Conservation (phyloP, 306 rosid genomes). For the Castanea sativa region DNA sequence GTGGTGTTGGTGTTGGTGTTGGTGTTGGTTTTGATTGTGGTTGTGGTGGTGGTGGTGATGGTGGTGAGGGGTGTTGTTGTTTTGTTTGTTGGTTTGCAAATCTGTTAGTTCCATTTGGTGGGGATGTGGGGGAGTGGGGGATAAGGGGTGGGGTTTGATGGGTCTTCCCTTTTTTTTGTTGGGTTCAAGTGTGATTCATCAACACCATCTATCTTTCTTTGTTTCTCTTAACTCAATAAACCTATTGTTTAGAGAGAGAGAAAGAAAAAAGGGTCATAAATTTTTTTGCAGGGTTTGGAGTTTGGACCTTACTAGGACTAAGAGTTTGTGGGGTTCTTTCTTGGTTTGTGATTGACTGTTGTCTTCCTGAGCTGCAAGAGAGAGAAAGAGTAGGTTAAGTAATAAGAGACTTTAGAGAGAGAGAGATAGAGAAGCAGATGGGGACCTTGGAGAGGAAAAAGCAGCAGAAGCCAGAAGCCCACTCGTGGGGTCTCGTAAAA, state of each 20-base stretch:
- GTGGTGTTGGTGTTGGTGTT: slow-evolving; percentile 5
- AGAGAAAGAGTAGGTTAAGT: slow-evolving; percentile 6
- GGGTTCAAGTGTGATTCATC: slow-evolving; percentile 26
- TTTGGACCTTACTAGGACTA: slow-evolving; percentile 31
- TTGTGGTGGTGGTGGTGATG: slow-evolving; percentile 26
- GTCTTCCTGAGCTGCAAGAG: slow-evolving; percentile 28
- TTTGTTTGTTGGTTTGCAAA: slow-evolving; percentile 61
- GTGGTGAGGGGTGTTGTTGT: slow-evolving; percentile 21
- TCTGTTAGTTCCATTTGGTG: slow-evolving; percentile 79
- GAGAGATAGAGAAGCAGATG: neutral
- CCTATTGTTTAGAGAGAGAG: slow-evolving; percentile 14
- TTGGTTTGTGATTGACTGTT: slow-evolving; percentile 43
- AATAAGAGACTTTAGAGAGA: neutral
- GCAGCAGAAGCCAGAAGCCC: slow-evolving; percentile 19
- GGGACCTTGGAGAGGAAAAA: slow-evolving; percentile 17
- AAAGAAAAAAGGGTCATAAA: slow-evolving; percentile 18
- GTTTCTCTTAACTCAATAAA: neutral
- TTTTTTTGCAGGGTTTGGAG: slow-evolving; percentile 19
- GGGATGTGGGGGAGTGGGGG: slow-evolving; percentile 18
- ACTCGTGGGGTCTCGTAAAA: slow-evolving; percentile 69
- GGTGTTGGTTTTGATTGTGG: slow-evolving; percentile 10
- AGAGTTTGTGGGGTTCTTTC: slow-evolving; percentile 48
- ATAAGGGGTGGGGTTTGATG: neutral
- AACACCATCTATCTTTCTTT: slow-evolving; percentile 2
- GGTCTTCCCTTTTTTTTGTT: neutral